phyloP scores from a whole-genome alignment of 2,329 filamentous ascomycete species.

The Verticillium nonalfalfae region DNA sequence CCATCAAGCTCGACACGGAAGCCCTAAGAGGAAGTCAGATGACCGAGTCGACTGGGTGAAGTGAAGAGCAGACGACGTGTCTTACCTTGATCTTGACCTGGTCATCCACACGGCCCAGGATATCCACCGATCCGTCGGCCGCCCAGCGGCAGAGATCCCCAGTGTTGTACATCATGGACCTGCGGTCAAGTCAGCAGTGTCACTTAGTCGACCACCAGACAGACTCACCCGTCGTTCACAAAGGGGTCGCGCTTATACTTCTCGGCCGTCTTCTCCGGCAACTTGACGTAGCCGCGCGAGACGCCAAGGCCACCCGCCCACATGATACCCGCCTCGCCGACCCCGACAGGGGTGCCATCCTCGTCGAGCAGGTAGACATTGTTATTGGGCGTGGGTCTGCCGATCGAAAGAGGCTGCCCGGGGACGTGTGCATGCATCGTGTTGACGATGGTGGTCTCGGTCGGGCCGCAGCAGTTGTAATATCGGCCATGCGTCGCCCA shows the following conservation, averaged over 20 bases:
- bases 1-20: slow-evolving; percentile 56
- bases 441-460: slow-evolving; percentile 54
- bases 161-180: slow-evolving; percentile 50
- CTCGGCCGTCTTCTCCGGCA: slow-evolving; percentile 40
- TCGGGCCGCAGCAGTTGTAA: slow-evolving; percentile 53
- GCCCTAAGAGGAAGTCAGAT: slow-evolving; percentile 21
- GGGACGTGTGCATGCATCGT: slow-evolving; percentile 44
- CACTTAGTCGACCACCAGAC: too few species aligned
- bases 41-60: background rate
- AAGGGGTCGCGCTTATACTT: slow-evolving; percentile 45
- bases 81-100: slow-evolving; percentile 45
- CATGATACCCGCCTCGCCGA: slow-evolving; percentile 43
- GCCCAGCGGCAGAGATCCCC: slow-evolving; percentile 51
- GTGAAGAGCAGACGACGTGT: background rate
- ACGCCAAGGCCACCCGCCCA: slow-evolving; percentile 51
- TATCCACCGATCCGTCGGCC: slow-evolving; percentile 43
- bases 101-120: slow-evolving; percentile 49
- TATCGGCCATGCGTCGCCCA: slow-evolving; percentile 43
- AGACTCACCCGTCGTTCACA: slow-evolving; percentile 37
- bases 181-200: slow-evolving; percentile 10
- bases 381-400: slow-evolving; percentile 48
- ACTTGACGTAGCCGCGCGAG: slow-evolving; percentile 46
- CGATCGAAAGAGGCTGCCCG: slow-evolving; percentile 42
- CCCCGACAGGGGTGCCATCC: slow-evolving; percentile 28
- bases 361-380: slow-evolving; percentile 44